A percentile compares a stretch with the other conserved stretches of the same genome.
Conservation (phyloP, 2,329 filamentous ascomycete species). For the Dactylellina leptospora region DNA sequence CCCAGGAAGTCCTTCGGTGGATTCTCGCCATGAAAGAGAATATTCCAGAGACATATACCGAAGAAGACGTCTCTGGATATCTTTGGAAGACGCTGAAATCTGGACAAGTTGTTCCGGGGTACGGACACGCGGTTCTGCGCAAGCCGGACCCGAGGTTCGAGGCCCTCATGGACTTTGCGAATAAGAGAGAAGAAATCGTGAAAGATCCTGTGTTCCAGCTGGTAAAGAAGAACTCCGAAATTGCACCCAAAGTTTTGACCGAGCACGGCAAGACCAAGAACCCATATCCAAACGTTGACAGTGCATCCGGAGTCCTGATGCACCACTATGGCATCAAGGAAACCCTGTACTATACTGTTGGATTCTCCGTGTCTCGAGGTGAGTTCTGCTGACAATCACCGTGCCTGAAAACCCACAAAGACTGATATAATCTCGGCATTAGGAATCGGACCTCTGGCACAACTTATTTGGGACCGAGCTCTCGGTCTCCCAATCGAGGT, state of each 20-base stretch:
- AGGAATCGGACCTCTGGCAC: slow-evolving; percentile 81
- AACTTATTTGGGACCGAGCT: slow-evolving; percentile 95
- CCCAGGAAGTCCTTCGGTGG: slow-evolving; percentile 96
- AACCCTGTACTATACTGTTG: slow-evolving; percentile 89
- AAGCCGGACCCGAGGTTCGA: slow-evolving; percentile 97
- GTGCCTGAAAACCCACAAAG: not conserved
- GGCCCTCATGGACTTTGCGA: slow-evolving; percentile 94
- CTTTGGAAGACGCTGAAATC: slow-evolving; percentile 93
- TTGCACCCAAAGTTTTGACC: slow-evolving; percentile 87
- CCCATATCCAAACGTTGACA: slow-evolving; percentile 96
- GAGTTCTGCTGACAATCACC: not conserved
- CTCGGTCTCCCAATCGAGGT: slow-evolving; percentile 90
- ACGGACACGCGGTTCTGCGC: slow-evolving; percentile 93
- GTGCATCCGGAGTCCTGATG: slow-evolving; percentile 91
- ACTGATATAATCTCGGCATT: slow-evolving; percentile 62
- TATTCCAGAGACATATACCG: slow-evolving; percentile 79
- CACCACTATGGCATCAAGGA: slow-evolving; percentile 96
- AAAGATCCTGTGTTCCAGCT: slow-evolving; percentile 90
- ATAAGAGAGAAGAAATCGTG: slow-evolving; percentile 82
- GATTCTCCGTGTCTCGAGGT: slow-evolving; percentile 74
- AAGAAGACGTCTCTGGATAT: slow-evolving; percentile 85
- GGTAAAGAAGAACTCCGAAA: slow-evolving; percentile 88
- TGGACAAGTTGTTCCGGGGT: slow-evolving; percentile 91
- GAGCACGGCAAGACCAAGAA: slow-evolving; percentile 99
- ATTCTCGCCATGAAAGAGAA: slow-evolving; percentile 93